Conservation (phyloP, 2,329 filamentous ascomycete genomes). For the Aspergillus cejpii region DNA sequence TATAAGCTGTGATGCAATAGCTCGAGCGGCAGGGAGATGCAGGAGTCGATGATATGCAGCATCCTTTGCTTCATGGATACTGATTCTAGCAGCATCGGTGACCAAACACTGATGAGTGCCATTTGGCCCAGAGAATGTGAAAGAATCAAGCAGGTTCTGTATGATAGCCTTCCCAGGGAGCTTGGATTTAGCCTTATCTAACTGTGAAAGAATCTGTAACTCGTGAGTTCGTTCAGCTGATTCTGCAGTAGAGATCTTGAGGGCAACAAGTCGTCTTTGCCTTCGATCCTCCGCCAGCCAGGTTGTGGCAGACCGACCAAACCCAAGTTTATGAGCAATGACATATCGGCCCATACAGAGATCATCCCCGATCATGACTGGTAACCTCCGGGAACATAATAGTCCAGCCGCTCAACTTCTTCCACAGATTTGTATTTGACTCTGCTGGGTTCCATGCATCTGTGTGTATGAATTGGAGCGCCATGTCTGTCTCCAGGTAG, state of each 20-base stretch:
- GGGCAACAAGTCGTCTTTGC: constrained; percentile 6
- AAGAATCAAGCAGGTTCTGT: constrained; percentile 16
- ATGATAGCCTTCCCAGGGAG: constrained; percentile 11
- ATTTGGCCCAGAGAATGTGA: constrained; percentile 18
- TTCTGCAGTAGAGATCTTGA: constrained; percentile 12
- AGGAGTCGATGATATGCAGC: constrained; percentile 11
- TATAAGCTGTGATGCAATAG: constrained; percentile 19
- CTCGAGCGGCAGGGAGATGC: constrained; percentile 9
- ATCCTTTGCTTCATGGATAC: constrained; percentile 16
- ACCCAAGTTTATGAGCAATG: constrained; percentile 15
- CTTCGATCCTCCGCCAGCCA: constrained; percentile 15
- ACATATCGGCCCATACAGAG: constrained; percentile 4
- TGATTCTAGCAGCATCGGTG: constrained; percentile 15
- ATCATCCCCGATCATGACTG: not conserved
- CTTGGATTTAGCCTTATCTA: too few relatives aligned
- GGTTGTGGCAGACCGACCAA: constrained; percentile 11
- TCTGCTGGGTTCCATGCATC: constrained; percentile 1
- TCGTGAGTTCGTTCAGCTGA: constrained; percentile 8
- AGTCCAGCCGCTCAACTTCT: constrained; percentile 3
- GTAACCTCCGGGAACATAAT: constrained; percentile 3
- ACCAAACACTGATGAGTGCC: constrained; percentile 18
- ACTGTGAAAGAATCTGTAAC: constrained; percentile 8
- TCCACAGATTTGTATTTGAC: constrained; percentile 5
- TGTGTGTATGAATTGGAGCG: too few relatives aligned
- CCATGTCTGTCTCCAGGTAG: constrained; percentile 1